Evolutionary conservation across 495 filamentous ascomycete genomes (phyloP).

Genomic region (Lindgomyces ingoldianus): DNA sequence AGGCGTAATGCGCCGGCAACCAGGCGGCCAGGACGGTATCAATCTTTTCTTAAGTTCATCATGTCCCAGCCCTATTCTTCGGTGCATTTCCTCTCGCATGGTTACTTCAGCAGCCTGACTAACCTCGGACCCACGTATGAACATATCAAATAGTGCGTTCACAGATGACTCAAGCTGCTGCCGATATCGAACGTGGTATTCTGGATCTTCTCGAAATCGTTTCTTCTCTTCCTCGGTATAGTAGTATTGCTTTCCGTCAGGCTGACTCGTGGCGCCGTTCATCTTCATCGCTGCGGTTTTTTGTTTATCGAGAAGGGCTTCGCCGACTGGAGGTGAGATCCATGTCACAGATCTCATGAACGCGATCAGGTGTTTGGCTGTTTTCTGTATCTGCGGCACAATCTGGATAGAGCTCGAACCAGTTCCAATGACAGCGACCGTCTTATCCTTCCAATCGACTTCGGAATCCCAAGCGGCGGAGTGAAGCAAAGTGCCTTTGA

Average conservation of each 20-base stretch:
- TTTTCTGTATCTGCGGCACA: constrained; percentile 14
- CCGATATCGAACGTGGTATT: constrained; percentile 4
- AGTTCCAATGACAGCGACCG: constrained; percentile 11
- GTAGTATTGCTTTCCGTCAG: constrained; percentile 7
- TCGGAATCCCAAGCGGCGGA: constrained; percentile 15
- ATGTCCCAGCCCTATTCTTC: constrained; percentile 7
- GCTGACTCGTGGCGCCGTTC: neutral
- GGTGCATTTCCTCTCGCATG: constrained; percentile 4
- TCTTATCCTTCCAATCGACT: constrained; percentile 5
- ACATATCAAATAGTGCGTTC: constrained; percentile 10
- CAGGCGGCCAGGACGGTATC: constrained; percentile 1
- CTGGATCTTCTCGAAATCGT: constrained; percentile 3
- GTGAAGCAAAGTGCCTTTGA: constrained; percentile 16
- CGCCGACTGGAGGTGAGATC: constrained; percentile 7
- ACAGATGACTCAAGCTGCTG: constrained; percentile 3
- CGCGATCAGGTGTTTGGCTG: neutral
- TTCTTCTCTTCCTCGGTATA: constrained; percentile 13
- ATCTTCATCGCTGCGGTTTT: neutral
- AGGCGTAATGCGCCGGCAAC: constrained; percentile 18
- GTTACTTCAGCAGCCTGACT: constrained; percentile 2
- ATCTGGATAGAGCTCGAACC: constrained; percentile 19
- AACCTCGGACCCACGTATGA: constrained; percentile 2
- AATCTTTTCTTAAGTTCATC: constrained; percentile 5
- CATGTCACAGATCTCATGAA: constrained; percentile 17
- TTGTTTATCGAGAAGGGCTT: neutral